Percentiles rank a stretch among this genome's conserved stretches.
Conservation (phyloP, 768 basidiomycete genomes). For the Lentinula sp. region DNA sequence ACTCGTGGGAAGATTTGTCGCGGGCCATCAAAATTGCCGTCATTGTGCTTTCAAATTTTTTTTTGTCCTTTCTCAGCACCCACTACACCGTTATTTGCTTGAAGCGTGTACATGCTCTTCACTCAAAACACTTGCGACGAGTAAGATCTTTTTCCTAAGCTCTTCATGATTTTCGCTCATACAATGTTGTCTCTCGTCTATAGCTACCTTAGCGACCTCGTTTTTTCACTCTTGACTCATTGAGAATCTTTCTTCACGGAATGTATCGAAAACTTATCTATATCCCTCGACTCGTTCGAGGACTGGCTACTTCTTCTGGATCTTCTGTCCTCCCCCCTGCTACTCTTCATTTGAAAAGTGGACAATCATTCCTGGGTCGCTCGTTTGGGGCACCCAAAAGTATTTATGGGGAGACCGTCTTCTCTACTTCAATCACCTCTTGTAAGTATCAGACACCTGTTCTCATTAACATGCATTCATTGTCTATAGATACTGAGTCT, state of each 20-base stretch:
- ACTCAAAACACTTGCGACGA: constrained; percentile 87
- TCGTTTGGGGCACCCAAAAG: constrained; percentile 87
- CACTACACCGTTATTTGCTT: neutral
- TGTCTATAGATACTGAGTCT: constrained; percentile 85
- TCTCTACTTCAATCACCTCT: constrained; percentile 97
- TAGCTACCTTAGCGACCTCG: constrained; percentile 88
- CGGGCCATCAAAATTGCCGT: no score
- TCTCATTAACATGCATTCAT: constrained; percentile 4
- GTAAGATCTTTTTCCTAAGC: constrained; percentile 33
- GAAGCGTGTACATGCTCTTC: constrained; percentile 62
- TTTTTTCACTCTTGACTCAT: constrained; percentile 61
- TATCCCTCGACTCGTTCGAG: constrained; percentile 45
- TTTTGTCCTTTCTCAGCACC: neutral
- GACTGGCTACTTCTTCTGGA: constrained; percentile 56
- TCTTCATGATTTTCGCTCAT: constrained; percentile 9
- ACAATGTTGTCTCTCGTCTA: neutral
- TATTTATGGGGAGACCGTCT: constrained; percentile 95
- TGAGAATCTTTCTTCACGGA: constrained; percentile 22
- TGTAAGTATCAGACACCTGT: constrained; percentile 46
- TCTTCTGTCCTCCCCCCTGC: constrained; percentile 52
- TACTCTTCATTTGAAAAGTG: constrained; percentile 86
- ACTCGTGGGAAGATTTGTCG: no score
- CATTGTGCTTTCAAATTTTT: neutral
- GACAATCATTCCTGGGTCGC: constrained; percentile 85
- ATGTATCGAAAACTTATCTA: constrained; percentile 56